phyloP scores from a whole-genome alignment of 2,329 filamentous ascomycete genomes.

The Trichoderma brevicompactum region DNA sequence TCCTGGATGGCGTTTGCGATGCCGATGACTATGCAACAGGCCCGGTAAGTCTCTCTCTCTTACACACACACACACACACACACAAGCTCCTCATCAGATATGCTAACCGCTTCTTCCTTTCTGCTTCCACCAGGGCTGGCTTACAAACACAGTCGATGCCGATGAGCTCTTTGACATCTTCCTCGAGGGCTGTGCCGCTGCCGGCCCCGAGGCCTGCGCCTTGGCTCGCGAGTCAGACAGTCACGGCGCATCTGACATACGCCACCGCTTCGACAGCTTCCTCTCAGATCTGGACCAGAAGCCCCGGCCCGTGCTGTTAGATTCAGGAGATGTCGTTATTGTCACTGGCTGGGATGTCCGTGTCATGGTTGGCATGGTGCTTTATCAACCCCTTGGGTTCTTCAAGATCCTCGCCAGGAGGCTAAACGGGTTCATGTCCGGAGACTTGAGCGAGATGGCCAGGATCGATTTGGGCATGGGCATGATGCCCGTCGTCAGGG shows the following conservation, averaged over 20 bases:
- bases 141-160: slow-evolving; percentile 45
- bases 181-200: slow-evolving; percentile 44
- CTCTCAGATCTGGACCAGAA: slow-evolving; percentile 37
- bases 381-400: slow-evolving; percentile 40
- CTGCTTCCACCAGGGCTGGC: slow-evolving; percentile 40
- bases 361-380: slow-evolving; percentile 33
- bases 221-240: slow-evolving; percentile 37
- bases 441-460: slow-evolving; percentile 29
- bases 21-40: slow-evolving; percentile 43
- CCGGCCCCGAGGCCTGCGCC: slow-evolving; percentile 37
- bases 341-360: slow-evolving; percentile 43
- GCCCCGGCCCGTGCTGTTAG: slow-evolving; percentile 35
- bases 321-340: slow-evolving; percentile 33
- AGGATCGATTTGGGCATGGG: not conserved
- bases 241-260: slow-evolving; percentile 37
- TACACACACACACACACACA: no score
- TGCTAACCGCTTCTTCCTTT: not conserved
- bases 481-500: slow-evolving; percentile 33
- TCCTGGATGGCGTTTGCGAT: slow-evolving; percentile 48
- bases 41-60: slow-evolving; percentile 36
- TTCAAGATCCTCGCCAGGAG: slow-evolving; percentile 30
- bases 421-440: slow-evolving; percentile 33
- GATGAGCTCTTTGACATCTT: slow-evolving; percentile 43
- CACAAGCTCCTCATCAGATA: not conserved
- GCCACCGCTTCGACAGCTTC: slow-evolving; percentile 41